Base-by-base conservation (phyloP, 805 yeast species). In the Clavispora santaluciae region DNA sequence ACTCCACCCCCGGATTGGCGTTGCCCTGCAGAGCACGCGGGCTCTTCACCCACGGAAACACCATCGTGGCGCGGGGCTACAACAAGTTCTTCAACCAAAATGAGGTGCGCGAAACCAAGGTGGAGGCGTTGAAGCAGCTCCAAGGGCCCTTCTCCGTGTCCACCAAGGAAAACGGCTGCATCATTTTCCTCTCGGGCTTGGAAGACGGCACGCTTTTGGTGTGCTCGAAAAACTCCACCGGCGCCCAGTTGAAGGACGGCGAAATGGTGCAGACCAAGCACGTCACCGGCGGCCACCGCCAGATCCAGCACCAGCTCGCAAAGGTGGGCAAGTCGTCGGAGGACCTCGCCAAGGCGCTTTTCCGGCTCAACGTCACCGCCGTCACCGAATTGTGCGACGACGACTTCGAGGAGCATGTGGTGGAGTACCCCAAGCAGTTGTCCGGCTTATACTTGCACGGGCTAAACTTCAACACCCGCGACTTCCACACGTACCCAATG, bases 331-430 rank as follows among this genome's bases (percentile, higher is more conserved):
- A 72, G 7, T 56, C 73, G 3, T 45, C 70, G 2, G 48, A 52
- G 10, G 76, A 76, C 0, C 73, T 93, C 31, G 97, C 87, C 0
- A 51, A 54, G 26, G 59, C 61, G 1, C 64, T 93, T 6, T 73
- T 72, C 50, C 51, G 60, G 1, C 50, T 68, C 46, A 75, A 79
- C 41, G 54, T 78, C 24, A 93, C 99, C 1, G 96, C 95, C 0
- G 95, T 89, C 1, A 89, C 90, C 0, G 99, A 93, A 61, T 73
- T 78, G 25, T 93, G 99, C 60, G 96, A 93, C 57, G 99, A 93
- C 54, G 62, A 61, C 0, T 93, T 93, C 60, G 99, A 93, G 58
- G 98, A 93, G 59, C 99, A 93, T 58, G 86, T 93, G 6, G 68
- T 93, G 36, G 83, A 81, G 42, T 93, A 93, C 55, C 58, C 71